phyloP scores from a whole-genome alignment of 129 eudicot species.

The Flaveria robusta region DNA sequence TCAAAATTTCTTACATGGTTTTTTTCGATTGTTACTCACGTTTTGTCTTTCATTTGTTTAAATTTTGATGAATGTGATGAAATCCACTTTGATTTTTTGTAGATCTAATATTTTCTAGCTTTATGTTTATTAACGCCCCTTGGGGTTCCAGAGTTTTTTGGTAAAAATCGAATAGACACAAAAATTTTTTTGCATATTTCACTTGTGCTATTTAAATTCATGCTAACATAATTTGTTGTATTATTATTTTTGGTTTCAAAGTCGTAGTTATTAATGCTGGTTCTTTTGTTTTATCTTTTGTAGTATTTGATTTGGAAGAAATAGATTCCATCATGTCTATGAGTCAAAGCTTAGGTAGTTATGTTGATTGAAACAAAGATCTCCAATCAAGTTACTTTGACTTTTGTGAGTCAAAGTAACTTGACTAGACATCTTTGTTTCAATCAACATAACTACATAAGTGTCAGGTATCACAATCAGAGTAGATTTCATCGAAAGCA shows the following conservation, averaged over 20 bases:
- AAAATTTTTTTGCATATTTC: conserved; percentile 49
- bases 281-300: conserved; percentile 40
- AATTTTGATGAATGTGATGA: conserved; percentile 55
- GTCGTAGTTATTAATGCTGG: conserved; percentile 2
- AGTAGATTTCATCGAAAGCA: too few species aligned
- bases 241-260: not conserved
- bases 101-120: conserved; percentile 45
- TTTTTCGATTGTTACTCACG: conserved; percentile 13
- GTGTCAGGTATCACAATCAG: too few species aligned
- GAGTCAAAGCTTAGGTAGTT: too few species aligned
- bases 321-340: conserved; percentile 50
- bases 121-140: conserved; percentile 46
- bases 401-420: too few species aligned
- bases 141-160: conserved; percentile 36
- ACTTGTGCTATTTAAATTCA: conserved; percentile 48
- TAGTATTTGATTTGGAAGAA: conserved; percentile 53
- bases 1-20: not conserved
- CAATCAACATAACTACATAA: too few species aligned
- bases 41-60: conserved; percentile 32
- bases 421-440: too few species aligned
- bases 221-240: conserved; percentile 32
- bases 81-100: conserved; percentile 55
- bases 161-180: conserved; percentile 39
- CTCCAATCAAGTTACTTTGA: too few species aligned
- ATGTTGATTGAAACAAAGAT: too few species aligned